Evolutionary conservation across 2,329 filamentous ascomycete genomes (phyloP), one percentile per base, ranked within the genome.

Genomic region (Claviceps fusiformis): DNA sequence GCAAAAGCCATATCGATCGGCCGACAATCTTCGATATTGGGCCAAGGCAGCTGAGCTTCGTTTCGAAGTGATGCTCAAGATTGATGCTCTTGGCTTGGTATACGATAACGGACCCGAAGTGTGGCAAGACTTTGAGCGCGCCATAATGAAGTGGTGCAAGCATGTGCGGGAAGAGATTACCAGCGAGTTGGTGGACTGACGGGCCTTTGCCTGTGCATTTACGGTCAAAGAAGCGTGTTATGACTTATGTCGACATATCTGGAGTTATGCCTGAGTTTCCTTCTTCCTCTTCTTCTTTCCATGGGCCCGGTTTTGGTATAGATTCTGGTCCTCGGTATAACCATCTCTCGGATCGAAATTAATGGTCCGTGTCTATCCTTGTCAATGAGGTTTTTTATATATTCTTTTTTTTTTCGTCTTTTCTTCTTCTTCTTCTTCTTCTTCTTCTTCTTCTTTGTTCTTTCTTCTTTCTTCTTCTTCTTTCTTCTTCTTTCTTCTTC

Each of bases 21-120:
- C 91, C 3, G 93, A 98, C 62, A 98, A 98, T 68, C 77, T 98
- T 58, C 82, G 90, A 45, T 98, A 87, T 75, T 98, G 93, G 92
- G 81, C 87, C 70, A 98, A 98, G 73, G 93, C 92, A 1, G 90
- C 91, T 8, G 91, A 98, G 72, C 76, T 97, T 56, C 83, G 93
- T 55, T 98, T 92, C 85, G 93, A 97, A 70, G 81, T 91, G 44
- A 80, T 87, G 61, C 75, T 97, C 53, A 81, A 85, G 59, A 78
- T 95, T 54, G 89, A 96, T 64, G 89, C 92, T 27, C 85, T 95
- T 70, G 89, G 86, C 33, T 80, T 96, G 8, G 91, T 95, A 27
- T 86, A 91, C 65, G 85, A 85, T 64, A 85, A 77, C 57, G 77
- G 80, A 52, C 77, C 77, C 1, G 76, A 81, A 54, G 82, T 83